Conservation (phyloP, 441 rosid genomes). For the Geranium incanum region DNA sequence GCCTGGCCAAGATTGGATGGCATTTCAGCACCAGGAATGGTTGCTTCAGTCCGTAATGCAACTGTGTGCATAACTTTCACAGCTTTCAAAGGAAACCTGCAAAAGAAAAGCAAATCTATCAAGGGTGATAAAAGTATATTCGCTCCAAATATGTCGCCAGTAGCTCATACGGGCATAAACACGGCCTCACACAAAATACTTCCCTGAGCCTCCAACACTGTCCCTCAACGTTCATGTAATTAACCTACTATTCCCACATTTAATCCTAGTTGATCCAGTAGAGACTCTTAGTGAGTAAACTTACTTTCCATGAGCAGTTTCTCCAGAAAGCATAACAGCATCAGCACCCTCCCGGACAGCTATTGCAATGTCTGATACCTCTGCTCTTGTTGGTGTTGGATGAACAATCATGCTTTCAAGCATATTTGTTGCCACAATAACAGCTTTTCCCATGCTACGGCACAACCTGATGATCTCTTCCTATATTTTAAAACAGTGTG, state of each 20-base stretch:
- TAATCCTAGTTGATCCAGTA: neutral
- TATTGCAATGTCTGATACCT: constrained; percentile 95
- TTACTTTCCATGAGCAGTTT: constrained; percentile 97
- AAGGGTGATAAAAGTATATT: neutral
- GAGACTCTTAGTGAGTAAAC: constrained; percentile 20
- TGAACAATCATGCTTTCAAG: constrained; percentile 98
- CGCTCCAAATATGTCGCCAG: too few relatives aligned
- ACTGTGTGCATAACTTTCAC: constrained; percentile 97
- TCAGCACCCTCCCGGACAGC: constrained; percentile 98
- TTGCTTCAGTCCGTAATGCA: constrained; percentile 80
- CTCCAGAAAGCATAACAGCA: constrained; percentile 97
- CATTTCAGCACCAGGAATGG: constrained; percentile 65
- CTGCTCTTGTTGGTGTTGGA: constrained; percentile 94
- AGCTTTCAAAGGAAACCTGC: constrained; percentile 91
- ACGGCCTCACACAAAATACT: too few relatives aligned
- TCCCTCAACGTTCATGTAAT: neutral
- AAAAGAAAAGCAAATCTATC: constrained; percentile 13
- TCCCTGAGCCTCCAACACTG: neutral
- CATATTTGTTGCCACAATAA: constrained; percentile 95
- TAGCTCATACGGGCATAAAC: too few relatives aligned
- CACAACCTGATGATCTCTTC: constrained; percentile 64
- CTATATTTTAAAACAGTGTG: constrained; percentile 25
- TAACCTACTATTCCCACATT: too few relatives aligned
- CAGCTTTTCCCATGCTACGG: constrained; percentile 97
- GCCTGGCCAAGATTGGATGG: constrained; percentile 91